Conservation (phyloP, 257 asterid genomes). For the Paulownia fortunei region DNA sequence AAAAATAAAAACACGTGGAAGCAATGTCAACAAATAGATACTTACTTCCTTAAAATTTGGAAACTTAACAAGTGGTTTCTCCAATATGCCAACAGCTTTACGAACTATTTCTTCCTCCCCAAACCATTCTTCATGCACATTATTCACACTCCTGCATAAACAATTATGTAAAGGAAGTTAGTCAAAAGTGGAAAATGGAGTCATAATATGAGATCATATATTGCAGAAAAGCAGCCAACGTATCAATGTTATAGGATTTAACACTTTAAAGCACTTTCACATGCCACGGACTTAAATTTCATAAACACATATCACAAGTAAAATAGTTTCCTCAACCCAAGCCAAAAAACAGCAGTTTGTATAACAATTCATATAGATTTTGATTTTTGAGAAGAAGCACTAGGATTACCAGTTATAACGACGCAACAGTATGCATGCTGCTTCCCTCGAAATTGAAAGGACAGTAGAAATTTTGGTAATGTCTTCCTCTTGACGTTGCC, state of each 20-base stretch:
- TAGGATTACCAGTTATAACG: slow-evolving; percentile 74
- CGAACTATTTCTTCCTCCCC: slow-evolving; percentile 86
- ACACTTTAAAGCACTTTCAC: slow-evolving; percentile 20
- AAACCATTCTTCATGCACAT: slow-evolving; percentile 94
- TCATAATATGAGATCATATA: slow-evolving; percentile 1
- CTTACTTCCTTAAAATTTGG: slow-evolving; percentile 63
- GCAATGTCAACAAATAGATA: slow-evolving; percentile 24
- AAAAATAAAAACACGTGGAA: slow-evolving; percentile 8
- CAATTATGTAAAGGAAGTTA: slow-evolving; percentile 16
- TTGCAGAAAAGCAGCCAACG: not conserved
- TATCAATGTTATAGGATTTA: not conserved
- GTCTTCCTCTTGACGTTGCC: slow-evolving; percentile 74
- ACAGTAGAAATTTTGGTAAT: slow-evolving; percentile 71
- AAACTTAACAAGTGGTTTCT: slow-evolving; percentile 53
- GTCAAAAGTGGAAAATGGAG: slow-evolving; percentile 22
- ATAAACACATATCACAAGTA: slow-evolving; percentile 2
- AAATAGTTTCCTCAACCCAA: not conserved
- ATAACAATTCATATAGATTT: slow-evolving; percentile 17
- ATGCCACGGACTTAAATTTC: slow-evolving; percentile 3
- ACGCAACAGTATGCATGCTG: slow-evolving; percentile 79
- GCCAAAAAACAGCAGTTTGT: slow-evolving; percentile 8
- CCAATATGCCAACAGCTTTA: slow-evolving; percentile 78
- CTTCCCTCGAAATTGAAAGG: slow-evolving; percentile 79
- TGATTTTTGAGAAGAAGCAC: not conserved
- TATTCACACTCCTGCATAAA: slow-evolving; percentile 74